Evolutionary conservation across 75 land plant genomes (phyloP).

Genomic region (Pinus taeda): DNA sequence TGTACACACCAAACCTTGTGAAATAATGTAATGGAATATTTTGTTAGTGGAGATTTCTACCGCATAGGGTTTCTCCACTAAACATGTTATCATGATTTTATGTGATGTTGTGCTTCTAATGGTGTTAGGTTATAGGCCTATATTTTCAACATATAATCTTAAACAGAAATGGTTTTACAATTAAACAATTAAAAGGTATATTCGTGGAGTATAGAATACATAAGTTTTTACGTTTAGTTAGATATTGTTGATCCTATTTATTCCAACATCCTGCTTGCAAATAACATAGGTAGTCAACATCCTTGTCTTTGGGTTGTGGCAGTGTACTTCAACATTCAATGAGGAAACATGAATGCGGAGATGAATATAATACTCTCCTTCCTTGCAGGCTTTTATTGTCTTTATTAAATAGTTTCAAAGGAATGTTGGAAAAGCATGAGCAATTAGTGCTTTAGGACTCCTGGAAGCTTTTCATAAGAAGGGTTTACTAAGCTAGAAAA

Average conservation of each 20-base stretch:
- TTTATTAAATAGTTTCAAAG: neutral
- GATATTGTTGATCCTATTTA: neutral
- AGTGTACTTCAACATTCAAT: neutral
- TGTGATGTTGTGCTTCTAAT: too few species aligned
- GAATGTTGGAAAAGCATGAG: neutral
- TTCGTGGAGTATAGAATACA: neutral
- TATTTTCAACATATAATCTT: neutral
- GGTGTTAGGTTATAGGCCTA: too few species aligned
- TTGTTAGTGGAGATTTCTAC: too few species aligned
- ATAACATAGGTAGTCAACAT: neutral
- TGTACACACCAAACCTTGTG: too few species aligned
- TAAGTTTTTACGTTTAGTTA: too few species aligned
- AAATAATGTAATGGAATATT: too few species aligned
- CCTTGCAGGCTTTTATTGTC: neutral
- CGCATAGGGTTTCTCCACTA: too few species aligned
- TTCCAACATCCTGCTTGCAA: neutral
- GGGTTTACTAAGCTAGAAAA: neutral
- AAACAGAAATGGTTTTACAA: neutral
- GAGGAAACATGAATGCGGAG: neutral
- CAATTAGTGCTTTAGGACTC: neutral
- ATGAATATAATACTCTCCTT: neutral
- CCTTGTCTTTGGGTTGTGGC: neutral
- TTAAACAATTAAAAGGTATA: neutral
- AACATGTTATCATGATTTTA: too few species aligned
- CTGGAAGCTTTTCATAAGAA: neutral